These are phyloP conservation scores for Blastocystis sp. DNA, from an alignment of 352 stramenopile species.

Conservation along the genomic window DNA sequence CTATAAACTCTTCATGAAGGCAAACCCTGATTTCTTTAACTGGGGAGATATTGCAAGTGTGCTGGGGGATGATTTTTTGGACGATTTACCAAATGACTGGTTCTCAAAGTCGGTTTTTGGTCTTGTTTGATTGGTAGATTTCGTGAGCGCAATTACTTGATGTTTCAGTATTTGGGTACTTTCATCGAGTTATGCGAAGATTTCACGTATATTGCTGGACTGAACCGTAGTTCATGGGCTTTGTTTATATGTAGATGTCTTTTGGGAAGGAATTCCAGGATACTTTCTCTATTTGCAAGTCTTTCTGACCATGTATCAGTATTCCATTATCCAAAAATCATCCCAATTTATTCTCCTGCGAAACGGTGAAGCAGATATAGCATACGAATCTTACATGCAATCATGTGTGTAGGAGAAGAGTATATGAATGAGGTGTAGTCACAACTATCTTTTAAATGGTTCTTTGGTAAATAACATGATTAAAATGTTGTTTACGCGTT, in stretches of 20 bases:
- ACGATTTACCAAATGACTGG: slow-evolving; percentile 22
- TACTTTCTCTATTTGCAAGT: slow-evolving; percentile 34
- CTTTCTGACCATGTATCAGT: slow-evolving; percentile 30
- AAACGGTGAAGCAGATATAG: neutral
- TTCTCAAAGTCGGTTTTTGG: neutral
- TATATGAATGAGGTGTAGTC: neutral
- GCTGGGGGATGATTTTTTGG: neutral
- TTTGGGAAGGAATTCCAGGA: slow-evolving; percentile 28
- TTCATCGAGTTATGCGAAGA: slow-evolving; percentile 46
- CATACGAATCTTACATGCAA: neutral
- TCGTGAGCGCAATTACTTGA: neutral
- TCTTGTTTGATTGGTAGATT: neutral
- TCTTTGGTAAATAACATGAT: neutral
- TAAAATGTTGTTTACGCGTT: neutral
- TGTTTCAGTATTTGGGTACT: slow-evolving; percentile 4
- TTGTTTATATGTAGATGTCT: neutral
- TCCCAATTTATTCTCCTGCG: slow-evolving; percentile 9
- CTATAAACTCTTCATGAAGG: neutral
- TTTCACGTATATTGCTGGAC: neutral
- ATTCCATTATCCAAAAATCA: slow-evolving; percentile 16
- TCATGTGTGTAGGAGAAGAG: neutral
- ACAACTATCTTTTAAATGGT: neutral
- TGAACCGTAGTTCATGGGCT: neutral
- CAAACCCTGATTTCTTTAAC: slow-evolving; percentile 12
- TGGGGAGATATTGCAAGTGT: neutral